Percentiles rank a stretch among this genome's conserved stretches.
Conservation (phyloP, 108 stramenopile species). For the Conticribra weissflogii region DNA sequence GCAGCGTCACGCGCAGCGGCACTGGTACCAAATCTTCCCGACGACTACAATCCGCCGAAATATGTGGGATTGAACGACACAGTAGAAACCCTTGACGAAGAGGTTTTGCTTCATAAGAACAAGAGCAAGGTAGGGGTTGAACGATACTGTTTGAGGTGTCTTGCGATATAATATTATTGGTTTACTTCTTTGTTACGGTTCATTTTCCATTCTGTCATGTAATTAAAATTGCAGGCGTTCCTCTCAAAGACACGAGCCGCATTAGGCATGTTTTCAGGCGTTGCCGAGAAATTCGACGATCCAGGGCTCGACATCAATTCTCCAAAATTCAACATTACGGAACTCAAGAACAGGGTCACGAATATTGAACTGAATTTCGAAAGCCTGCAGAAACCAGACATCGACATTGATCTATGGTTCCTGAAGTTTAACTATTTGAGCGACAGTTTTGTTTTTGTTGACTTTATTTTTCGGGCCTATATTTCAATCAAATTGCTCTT, state of each 20-base stretch:
- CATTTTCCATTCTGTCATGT: no score
- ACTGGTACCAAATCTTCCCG: constrained; percentile 19
- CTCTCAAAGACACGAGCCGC: constrained; percentile 32
- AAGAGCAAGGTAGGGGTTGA: constrained; percentile 38
- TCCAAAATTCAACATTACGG: constrained; percentile 46
- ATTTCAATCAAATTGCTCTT: constrained; percentile 33
- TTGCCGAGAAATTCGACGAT: constrained; percentile 33
- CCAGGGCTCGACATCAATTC: constrained; percentile 20
- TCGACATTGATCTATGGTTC: constrained; percentile 52
- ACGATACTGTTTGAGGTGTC: no score
- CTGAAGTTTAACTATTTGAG: constrained; percentile 23
- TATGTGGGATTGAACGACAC: constrained; percentile 25
- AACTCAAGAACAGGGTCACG: constrained; percentile 46
- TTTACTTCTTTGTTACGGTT: no score
- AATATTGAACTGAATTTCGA: constrained; percentile 43
- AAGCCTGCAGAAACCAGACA: constrained; percentile 35
- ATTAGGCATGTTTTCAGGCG: constrained; percentile 45
- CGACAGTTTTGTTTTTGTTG: constrained; percentile 41
- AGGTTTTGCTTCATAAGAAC: constrained; percentile 24
- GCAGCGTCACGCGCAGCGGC: constrained; percentile 11
- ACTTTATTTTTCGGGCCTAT: constrained; percentile 42
- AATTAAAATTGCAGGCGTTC: constrained; percentile 28
- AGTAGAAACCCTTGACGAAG: constrained; percentile 30
- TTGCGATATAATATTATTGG: no score
- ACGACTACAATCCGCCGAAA: constrained; percentile 47